A percentile compares a stretch with the other conserved stretches of the same genome.
phyloP scores from a whole-genome alignment of 345 rosid species.

The Eucalyptus dawsonii region DNA sequence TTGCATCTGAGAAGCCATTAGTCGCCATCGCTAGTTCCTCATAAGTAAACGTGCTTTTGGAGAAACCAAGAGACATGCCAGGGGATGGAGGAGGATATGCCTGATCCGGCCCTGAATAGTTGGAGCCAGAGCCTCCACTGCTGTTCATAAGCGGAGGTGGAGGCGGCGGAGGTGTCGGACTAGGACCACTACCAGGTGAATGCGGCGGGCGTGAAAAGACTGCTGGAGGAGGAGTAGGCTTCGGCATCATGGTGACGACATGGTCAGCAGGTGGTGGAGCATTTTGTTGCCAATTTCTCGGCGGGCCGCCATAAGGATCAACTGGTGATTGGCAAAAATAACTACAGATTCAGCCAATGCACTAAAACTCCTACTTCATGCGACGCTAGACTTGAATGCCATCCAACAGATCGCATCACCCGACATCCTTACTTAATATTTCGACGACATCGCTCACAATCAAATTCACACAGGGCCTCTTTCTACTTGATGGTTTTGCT shows the following conservation, averaged over 20 bases:
- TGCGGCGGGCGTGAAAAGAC: background rate
- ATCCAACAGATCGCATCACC: background rate
- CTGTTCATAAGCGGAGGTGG: conserved; percentile 12
- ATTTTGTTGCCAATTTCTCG: conserved; percentile 57
- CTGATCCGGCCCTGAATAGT: conserved; percentile 22
- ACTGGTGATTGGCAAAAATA: conserved; percentile 5
- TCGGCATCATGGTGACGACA: background rate
- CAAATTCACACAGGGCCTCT: background rate
- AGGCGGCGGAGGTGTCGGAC: background rate
- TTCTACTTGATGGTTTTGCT: background rate
- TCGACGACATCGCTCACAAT: background rate
- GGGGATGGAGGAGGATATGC: conserved; percentile 41
- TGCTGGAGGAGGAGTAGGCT: background rate
- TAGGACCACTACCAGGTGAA: background rate
- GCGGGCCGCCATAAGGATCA: conserved; percentile 41
- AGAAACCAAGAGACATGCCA: conserved; percentile 33
- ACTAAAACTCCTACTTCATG: background rate
- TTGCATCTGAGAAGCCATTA: conserved; percentile 22
- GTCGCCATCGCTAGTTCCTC: conserved; percentile 28
- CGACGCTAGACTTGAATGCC: background rate
- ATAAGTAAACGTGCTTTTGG: conserved; percentile 34
- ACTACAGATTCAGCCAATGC: background rate
- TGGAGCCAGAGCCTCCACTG: conserved; percentile 30
- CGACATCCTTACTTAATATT: background rate
- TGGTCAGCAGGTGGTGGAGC: conserved; percentile 18